phyloP scores from a whole-genome alignment of 1,284 basidiomycete genomes.

The Hymenochaete sp. region DNA sequence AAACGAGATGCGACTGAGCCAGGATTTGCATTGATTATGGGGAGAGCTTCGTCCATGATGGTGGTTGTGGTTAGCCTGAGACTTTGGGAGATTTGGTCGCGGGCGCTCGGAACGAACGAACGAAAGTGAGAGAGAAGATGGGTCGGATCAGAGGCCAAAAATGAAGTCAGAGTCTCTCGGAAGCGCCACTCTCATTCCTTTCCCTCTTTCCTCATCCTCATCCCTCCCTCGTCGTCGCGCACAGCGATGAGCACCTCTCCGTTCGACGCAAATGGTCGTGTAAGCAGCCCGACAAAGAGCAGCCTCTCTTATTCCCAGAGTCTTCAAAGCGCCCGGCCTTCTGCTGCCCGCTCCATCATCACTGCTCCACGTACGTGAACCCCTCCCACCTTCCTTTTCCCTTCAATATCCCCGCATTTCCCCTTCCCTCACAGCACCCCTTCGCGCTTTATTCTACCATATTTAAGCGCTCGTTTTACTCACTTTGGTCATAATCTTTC shows the following conservation, averaged over 20 bases:
- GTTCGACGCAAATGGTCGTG: not conserved
- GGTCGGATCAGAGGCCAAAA: too few species aligned
- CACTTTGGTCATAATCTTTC: not conserved
- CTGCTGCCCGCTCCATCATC: conserved; percentile 45
- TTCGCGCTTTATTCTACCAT: conserved; percentile 3
- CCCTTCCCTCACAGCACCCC: not conserved
- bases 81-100: not conserved
- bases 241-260: not conserved
- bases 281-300: too few species aligned
- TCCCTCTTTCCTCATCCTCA: too few species aligned
- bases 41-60: conserved; percentile 39
- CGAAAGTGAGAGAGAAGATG: too few species aligned
- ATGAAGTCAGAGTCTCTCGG: not conserved
- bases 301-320: conserved; percentile 2
- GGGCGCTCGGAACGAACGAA: too few species aligned
- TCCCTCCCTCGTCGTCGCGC: too few species aligned
- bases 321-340: conserved; percentile 27
- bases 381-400: conserved; percentile 5
- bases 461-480: conserved; percentile 10
- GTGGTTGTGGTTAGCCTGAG: not conserved
- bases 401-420: not conserved
- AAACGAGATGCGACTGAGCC: conserved; percentile 69
- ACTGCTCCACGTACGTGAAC: conserved; percentile 58
- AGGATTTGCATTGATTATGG: conserved; percentile 45
- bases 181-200: too few species aligned